phyloP scores from a whole-genome alignment of 164 flowering plant genomes.

The Vitis amurensis region DNA sequence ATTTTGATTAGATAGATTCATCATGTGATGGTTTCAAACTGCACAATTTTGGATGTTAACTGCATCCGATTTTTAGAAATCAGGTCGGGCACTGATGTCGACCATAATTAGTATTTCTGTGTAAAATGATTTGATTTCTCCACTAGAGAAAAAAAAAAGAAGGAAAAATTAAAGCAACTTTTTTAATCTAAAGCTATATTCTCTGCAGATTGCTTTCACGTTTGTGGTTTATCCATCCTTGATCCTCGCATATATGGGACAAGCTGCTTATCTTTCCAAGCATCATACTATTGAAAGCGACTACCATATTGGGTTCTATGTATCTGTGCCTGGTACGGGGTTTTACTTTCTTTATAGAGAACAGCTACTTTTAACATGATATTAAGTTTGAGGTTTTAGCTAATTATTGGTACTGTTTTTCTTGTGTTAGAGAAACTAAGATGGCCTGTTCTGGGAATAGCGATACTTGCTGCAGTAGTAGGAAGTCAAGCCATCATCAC shows the following conservation, averaged over 20 bases:
- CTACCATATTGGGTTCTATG: constrained; percentile 65
- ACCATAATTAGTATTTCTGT: no score
- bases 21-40: background rate
- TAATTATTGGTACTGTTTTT: background rate
- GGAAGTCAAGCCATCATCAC: constrained; percentile 17
- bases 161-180: background rate
- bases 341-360: background rate
- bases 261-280: constrained; percentile 83
- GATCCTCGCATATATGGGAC: constrained; percentile 86
- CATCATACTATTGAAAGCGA: constrained; percentile 46
- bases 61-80: no score
- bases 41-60: background rate
- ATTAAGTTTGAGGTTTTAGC: background rate
- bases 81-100: no score
- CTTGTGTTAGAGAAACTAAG: constrained; percentile 1
- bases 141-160: no score
- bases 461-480: constrained; percentile 15
- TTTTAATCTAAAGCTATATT: constrained; percentile 3
- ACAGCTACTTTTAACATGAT: background rate
- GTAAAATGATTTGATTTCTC: no score
- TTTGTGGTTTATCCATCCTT: constrained; percentile 76
- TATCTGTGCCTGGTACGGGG: constrained; percentile 72
- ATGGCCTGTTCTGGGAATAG: constrained; percentile 9
- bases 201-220: constrained; percentile 72
- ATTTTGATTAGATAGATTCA: background rate